phyloP scores from a whole-genome alignment of 371 early-diverging fungal genomes.

The Rhizomucor pusillus region DNA sequence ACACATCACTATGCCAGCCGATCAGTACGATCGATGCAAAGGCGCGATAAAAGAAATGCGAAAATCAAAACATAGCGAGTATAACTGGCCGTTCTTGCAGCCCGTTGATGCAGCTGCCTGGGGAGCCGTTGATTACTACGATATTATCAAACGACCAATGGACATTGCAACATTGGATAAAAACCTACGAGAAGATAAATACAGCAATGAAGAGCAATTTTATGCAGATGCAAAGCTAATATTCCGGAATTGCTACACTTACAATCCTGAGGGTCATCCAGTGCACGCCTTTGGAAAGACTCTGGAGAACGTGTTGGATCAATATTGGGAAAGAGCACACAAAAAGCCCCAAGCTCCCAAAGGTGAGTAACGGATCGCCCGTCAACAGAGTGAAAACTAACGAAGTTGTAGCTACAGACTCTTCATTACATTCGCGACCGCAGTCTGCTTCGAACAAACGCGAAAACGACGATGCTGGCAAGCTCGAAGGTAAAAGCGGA shows the following conservation, averaged over 20 bases:
- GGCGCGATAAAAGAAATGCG: conserved; percentile 35
- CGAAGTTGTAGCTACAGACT: no score
- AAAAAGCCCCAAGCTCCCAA: conserved; percentile 16
- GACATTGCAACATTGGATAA: conserved; percentile 87
- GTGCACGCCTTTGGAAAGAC: conserved; percentile 62
- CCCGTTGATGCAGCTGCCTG: conserved; percentile 93
- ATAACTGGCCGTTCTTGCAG: conserved; percentile 58
- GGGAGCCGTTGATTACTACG: conserved; percentile 85
- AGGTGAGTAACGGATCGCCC: conserved; percentile 7
- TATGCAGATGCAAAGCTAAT: conserved; percentile 63
- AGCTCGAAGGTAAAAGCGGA: no score
- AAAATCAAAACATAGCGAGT: conserved; percentile 19
- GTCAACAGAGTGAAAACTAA: no score
- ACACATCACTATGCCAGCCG: conserved; percentile 40
- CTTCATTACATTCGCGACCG: no score
- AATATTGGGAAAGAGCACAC: conserved; percentile 71
- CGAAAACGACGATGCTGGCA: no score
- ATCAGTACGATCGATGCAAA: conserved; percentile 66
- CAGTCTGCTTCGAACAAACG: no score
- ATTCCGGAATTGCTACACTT: conserved; percentile 89
- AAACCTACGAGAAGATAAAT: conserved; percentile 63
- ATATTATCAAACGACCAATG: conserved; percentile 95
- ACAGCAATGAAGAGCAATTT: conserved; percentile 45
- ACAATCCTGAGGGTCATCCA: conserved; percentile 77
- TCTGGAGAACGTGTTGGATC: conserved; percentile 52